phyloP scores from a whole-genome alignment of 2,329 filamentous ascomycete species.

The Shiraia bambusicola region DNA sequence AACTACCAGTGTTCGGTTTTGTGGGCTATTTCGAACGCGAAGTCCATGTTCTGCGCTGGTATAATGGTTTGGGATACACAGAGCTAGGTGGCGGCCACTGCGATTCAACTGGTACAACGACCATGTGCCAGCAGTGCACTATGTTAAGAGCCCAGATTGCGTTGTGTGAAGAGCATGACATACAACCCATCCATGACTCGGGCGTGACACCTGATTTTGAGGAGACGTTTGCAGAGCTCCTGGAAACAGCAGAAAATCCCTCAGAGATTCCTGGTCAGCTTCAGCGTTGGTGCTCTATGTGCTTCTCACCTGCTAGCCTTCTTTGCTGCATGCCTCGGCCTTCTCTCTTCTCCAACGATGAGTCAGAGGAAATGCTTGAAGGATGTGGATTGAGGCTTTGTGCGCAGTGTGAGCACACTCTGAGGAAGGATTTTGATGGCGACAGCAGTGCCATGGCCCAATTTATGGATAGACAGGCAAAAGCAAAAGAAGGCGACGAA shows the following conservation, averaged over 20 bases:
- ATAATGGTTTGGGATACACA: conserved; percentile 39
- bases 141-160: conserved; percentile 25
- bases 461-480: conserved; percentile 18
- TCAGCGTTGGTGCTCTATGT: conserved; percentile 34
- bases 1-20: conserved; percentile 44
- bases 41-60: conserved; percentile 40
- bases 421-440: conserved; percentile 11
- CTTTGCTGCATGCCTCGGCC: conserved; percentile 14
- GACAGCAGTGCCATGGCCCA: conserved; percentile 15
- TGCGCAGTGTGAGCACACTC: conserved; percentile 12
- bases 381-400: conserved; percentile 26
- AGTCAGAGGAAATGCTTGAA: conserved; percentile 7
- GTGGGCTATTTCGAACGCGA: conserved; percentile 40
- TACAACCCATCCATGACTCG: conserved; percentile 7
- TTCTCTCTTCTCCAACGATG: conserved; percentile 3
- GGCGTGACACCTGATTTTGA: conserved; percentile 7
- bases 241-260: conserved; percentile 10
- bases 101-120: conserved; percentile 21
- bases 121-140: conserved; percentile 30
- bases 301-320: conserved; percentile 26
- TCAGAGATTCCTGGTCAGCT: conserved; percentile 15
- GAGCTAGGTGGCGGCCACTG: conserved; percentile 45
- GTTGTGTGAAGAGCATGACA: conserved; percentile 18
- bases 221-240: conserved; percentile 11
- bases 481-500: conserved; percentile 17